Base-by-base conservation (phyloP, 148 eudicot species). In the Arbutus unedo region DNA sequence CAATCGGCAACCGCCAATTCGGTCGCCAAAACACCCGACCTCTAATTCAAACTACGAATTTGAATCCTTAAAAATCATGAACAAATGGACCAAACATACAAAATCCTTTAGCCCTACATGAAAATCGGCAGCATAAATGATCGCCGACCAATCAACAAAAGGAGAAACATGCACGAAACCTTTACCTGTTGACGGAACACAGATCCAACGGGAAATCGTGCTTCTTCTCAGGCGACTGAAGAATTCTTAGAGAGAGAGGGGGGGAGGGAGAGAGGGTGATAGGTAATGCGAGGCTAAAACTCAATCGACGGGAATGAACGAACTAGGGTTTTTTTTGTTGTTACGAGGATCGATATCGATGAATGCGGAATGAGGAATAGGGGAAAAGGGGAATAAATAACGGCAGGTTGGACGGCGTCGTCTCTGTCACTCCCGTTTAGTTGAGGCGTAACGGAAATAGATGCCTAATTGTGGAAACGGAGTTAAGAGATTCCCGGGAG, bases 281-380 rank as follows among this genome's bases (percentile, higher is more conserved):
- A 82, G 85, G 85, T 53, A 82, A 64, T 82, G 83, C 87, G 88
- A 90, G 91, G 89, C 85, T 79, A 85, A 85, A 88, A 91, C 83
- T 89, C 87, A 87, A 89, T 85, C 83, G 89, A 83, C 81, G 76
- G 38, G 85, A 62, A 62, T 8, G 68, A 25, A 25, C 2, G 43
- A 64, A 25, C 71, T 66, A 66, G 71, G 71, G 71, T 66, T 66
- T 66, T 41, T 11, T 64, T 25, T 25, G 23, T 18, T 31, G 38
- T 31, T 31, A 23, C 7, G 67, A n/a, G 11, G 67, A 66, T 66
- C 31, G 71, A 66, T 25, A 23, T 66, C 44, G 71, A 66, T 66
- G 71, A 66, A 66, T 66, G 71, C 71, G 71, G 31, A 14, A 9
- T 66, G 31, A 66, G 31, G 71, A 16, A 66, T 25, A 66, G 71